Evolutionary conservation across 768 basidiomycete genomes (phyloP).

Genomic region (Suillus occidentalis): DNA sequence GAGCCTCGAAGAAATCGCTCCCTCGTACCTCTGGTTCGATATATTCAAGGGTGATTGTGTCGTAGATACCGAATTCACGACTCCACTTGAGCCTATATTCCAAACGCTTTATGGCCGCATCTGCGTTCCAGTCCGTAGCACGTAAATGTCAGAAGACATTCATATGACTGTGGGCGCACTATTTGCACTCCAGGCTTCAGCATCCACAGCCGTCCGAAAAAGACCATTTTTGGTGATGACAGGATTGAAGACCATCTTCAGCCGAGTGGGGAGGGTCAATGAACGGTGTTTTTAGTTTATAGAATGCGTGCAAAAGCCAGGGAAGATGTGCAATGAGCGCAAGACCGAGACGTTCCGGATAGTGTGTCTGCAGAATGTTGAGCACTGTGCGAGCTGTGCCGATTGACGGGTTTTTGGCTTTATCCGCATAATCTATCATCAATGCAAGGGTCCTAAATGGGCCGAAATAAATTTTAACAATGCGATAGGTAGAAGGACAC

Average conservation of each 20-base stretch:
- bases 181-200: conserved; percentile 8
- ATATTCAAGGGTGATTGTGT: conserved; percentile 53
- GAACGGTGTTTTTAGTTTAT: conserved; percentile 76
- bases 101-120: conserved; percentile 59
- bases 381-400: conserved; percentile 42
- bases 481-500: conserved; percentile 20
- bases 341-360: conserved; percentile 81
- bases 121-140: conserved; percentile 71
- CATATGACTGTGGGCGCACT: conserved; percentile 44
- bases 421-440: conserved; percentile 78
- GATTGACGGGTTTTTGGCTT: conserved; percentile 56
- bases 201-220: conserved; percentile 25
- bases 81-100: conserved; percentile 79
- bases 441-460: conserved; percentile 57
- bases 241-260: conserved; percentile 78
- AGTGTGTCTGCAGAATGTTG: conserved; percentile 75
- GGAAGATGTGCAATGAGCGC: conserved; percentile 82
- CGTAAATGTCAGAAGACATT: conserved; percentile 73
- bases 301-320: conserved; percentile 71
- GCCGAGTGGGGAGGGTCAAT: conserved; percentile 77
- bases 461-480: neutral
- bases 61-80: conserved; percentile 62
- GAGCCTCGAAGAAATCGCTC: too few species aligned
- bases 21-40: conserved; percentile 71
- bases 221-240: conserved; percentile 25